phyloP scores from a whole-genome alignment of 805 yeast genomes.

The Saturnispora besseyi region DNA sequence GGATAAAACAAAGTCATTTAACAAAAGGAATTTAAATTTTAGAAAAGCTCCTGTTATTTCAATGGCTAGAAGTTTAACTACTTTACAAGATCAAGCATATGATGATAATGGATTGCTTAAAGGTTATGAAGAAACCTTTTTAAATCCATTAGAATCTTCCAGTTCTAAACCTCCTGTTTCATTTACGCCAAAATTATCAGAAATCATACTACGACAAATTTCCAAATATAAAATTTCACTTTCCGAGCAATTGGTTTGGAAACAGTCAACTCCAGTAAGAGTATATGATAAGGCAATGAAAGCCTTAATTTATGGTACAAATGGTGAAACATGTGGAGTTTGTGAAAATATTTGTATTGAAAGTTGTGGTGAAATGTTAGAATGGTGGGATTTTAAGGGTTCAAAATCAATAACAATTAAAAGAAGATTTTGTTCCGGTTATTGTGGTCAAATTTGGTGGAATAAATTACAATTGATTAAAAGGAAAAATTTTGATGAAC shows the following conservation, averaged over 20 bases:
- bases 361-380: constrained; percentile 49
- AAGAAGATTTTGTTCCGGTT: constrained; percentile 46
- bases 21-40: constrained; percentile 17
- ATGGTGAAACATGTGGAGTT: constrained; percentile 44
- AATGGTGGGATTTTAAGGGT: constrained; percentile 59
- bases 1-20: background rate
- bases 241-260: constrained; percentile 49
- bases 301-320: constrained; percentile 44
- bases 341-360: constrained; percentile 43
- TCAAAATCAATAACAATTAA: constrained; percentile 44
- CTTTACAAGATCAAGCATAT: constrained; percentile 24
- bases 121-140: constrained; percentile 8
- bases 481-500: background rate
- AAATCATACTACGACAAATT: constrained; percentile 39
- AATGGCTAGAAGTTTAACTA: constrained; percentile 24
- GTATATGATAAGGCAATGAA: constrained; percentile 39
- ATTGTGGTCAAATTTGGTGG: constrained; percentile 34
- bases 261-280: constrained; percentile 34
- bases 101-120: constrained; percentile 10
- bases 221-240: constrained; percentile 45
- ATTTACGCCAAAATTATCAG: constrained; percentile 38
- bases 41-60: constrained; percentile 18
- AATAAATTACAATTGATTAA: constrained; percentile 9
- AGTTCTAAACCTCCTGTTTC: constrained; percentile 13
- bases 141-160: constrained; percentile 12